A percentile compares a stretch with the other conserved stretches of the same genome.
Evolutionary conservation across 2,329 filamentous ascomycete genomes (phyloP).

Genomic region (Talaromyces verruculosus): DNA sequence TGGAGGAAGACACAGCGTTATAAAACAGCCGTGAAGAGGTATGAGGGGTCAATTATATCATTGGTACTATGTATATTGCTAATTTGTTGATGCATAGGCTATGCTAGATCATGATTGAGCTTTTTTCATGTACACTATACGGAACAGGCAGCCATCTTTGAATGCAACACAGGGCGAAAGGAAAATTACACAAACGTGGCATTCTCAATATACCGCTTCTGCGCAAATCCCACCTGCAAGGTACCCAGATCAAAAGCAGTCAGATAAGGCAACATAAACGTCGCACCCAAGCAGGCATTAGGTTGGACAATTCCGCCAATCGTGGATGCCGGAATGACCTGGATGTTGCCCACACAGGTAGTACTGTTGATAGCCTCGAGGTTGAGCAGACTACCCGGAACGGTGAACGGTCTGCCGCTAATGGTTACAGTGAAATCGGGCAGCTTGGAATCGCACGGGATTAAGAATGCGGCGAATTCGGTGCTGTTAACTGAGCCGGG

Average conservation of each 20-base stretch:
- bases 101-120: neutral
- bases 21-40: too few species aligned
- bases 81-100: neutral
- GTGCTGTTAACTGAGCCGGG: conserved; percentile 49
- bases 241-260: conserved; percentile 14
- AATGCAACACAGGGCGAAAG: too few species aligned
- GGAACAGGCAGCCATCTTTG: neutral
- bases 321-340: conserved; percentile 9
- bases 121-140: neutral
- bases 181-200: conserved; percentile 9
- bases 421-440: conserved; percentile 58
- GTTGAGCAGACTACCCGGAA: conserved; percentile 28
- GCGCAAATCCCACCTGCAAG: conserved; percentile 12
- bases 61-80: neutral
- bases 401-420: conserved; percentile 50
- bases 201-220: conserved; percentile 17
- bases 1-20: too few species aligned
- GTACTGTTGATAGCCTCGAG: neutral
- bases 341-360: conserved; percentile 18
- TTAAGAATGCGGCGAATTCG: conserved; percentile 53
- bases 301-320: conserved; percentile 9
- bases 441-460: conserved; percentile 55
- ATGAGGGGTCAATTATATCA: neutral
- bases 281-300: conserved; percentile 15
- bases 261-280: conserved; percentile 16